phyloP scores from a whole-genome alignment of 768 basidiomycete species.

The Lepiota venenata region DNA sequence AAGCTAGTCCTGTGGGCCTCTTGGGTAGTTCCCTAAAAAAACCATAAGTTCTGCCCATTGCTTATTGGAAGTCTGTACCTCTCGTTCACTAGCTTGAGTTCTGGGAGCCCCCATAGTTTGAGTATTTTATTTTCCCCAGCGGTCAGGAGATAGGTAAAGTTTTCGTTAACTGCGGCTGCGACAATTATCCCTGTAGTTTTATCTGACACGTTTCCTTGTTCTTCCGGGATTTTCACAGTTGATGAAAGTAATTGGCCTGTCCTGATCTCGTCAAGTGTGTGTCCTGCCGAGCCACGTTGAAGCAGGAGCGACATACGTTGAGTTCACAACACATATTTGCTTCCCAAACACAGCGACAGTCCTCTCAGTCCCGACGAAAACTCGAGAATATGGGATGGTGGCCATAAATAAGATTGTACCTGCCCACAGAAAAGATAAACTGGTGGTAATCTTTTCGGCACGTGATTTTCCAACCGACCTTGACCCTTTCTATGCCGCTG shows the following conservation, averaged over 20 bases:
- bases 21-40: constrained; percentile 73
- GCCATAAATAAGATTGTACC: neutral
- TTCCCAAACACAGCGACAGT: constrained; percentile 54
- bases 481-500: neutral
- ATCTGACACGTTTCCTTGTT: constrained; percentile 26
- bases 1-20: constrained; percentile 66
- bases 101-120: constrained; percentile 66
- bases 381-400: constrained; percentile 38
- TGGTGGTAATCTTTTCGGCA: neutral
- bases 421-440: neutral
- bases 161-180: constrained; percentile 49
- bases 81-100: constrained; percentile 52
- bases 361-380: constrained; percentile 34
- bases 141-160: constrained; percentile 51
- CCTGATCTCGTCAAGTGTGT: constrained; percentile 27
- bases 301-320: constrained; percentile 37
- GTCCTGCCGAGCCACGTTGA: constrained; percentile 7
- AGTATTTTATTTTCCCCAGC: constrained; percentile 80
- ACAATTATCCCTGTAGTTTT: constrained; percentile 48
- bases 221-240: constrained; percentile 29
- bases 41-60: neutral
- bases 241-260: constrained; percentile 50
- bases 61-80: constrained; percentile 40
- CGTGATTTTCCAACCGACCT: neutral
- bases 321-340: constrained; percentile 58